Evolutionary conservation across 768 basidiomycete species (phyloP).

Genomic region (Pleurotus eryngii): DNA sequence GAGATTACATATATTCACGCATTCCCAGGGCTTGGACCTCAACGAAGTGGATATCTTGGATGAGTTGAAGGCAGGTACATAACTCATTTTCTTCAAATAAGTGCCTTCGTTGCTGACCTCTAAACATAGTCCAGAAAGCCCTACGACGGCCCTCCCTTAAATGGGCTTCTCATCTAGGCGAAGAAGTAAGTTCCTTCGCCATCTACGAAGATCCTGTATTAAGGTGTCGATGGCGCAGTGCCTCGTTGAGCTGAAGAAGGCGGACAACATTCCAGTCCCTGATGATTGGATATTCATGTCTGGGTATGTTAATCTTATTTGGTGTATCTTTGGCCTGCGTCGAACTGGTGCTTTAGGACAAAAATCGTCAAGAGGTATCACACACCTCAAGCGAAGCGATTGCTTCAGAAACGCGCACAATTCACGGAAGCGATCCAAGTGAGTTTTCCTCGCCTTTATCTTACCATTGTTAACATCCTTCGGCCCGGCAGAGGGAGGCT

Average conservation of each 20-base stretch:
- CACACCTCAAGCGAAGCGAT: constrained; percentile 58
- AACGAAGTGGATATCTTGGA: constrained; percentile 71
- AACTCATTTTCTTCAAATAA: not conserved
- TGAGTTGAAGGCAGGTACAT: constrained; percentile 63
- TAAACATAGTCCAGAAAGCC: constrained; percentile 58
- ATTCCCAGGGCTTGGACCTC: constrained; percentile 55
- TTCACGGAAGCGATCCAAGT: constrained; percentile 68
- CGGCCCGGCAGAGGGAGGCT: constrained; percentile 45
- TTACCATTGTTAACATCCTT: not conserved
- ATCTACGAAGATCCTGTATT: no score
- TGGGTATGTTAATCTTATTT: constrained; percentile 37
- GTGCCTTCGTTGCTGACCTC: not conserved
- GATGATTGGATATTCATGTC: constrained; percentile 64
- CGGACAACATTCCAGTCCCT: constrained; percentile 47
- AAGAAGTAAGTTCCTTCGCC: constrained; percentile 51
- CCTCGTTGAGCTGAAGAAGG: constrained; percentile 72
- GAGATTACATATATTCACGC: constrained; percentile 7
- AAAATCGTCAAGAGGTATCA: constrained; percentile 72
- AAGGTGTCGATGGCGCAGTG: constrained; percentile 42
- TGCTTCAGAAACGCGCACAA: constrained; percentile 71
- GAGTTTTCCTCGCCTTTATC: not conserved
- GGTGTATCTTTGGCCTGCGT: not conserved
- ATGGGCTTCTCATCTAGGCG: constrained; percentile 62
- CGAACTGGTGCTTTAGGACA: constrained; percentile 44
- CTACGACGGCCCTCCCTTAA: constrained; percentile 71